Evolutionary conservation across 2,329 filamentous ascomycete species (phyloP), one percentile per base, ranked within the genome.

Genomic region (Monilinia fructigena): DNA sequence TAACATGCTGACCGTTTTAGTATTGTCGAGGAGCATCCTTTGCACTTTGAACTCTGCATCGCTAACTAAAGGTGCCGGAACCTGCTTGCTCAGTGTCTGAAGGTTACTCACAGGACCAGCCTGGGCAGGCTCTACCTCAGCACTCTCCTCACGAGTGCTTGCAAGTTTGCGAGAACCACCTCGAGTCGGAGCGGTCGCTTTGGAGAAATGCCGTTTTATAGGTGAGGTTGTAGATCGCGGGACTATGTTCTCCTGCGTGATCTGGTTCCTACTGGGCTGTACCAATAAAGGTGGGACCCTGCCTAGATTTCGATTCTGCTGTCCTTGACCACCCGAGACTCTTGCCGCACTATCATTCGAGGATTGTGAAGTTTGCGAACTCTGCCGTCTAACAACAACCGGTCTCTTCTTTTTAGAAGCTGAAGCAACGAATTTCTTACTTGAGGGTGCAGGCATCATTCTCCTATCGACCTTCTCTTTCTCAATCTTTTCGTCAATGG

Each of bases 341-440:
- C 67, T 70, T 28, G 64, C 60, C 45, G 66, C 47, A 45, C 65
- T 70, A 35, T 75, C 72, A 38, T 69, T 67, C 4, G 71, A 75
- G 47, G 73, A 73, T 63, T 75, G 83, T 1, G 83, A 84, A 70
- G 80, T 84, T 65, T 75, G 83, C 1, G 83, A 84, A 69, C 81
- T 84, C 48, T 78, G 75, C 45, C 80, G 79, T 56, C 81, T 79
- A 18, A 80, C 75, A 67, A 84, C 76, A 11, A 79, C 76, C 0
- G 82, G 80, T 55, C 82, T 79, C 62, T 81, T 78, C 72, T 80
- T 84, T 6, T 79, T 78, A 1, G 77, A 74, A 14, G 69, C 68
- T 14, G 78, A 79, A 5, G 79, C 81, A 26, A 83, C 78, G 67
- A 82, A 79, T 53, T 79, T 80, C 65, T 80, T 81, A 8, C 69